Evolutionary conservation across 179 eudicot species (phyloP).

Genomic region (Patellifolia procumbens): DNA sequence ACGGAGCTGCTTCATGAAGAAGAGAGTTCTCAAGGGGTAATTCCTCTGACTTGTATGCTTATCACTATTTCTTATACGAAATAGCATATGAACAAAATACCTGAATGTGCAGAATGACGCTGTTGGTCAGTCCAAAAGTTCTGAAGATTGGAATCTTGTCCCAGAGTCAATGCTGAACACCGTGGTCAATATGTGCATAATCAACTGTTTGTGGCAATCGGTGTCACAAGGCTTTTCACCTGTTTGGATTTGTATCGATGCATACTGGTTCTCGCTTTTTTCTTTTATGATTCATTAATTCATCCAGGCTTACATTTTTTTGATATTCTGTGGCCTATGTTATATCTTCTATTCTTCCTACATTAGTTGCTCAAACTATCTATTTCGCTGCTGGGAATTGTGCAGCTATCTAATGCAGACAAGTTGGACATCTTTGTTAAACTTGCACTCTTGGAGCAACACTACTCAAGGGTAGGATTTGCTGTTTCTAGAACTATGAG

Average conservation of each 20-base stretch:
- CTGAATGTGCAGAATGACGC: slow-evolving; percentile 41
- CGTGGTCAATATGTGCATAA: slow-evolving; percentile 62
- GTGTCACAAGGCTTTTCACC: too few species aligned
- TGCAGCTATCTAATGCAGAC: slow-evolving; percentile 61
- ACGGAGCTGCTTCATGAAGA: slow-evolving; percentile 62
- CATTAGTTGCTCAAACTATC: background rate
- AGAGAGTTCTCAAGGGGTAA: slow-evolving; percentile 50
- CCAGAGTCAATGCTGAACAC: slow-evolving; percentile 58
- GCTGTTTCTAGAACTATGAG: background rate
- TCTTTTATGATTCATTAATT: too few species aligned
- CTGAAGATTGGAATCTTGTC: slow-evolving; percentile 59
- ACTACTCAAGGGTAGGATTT: slow-evolving; percentile 51
- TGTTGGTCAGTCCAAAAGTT: slow-evolving; percentile 44
- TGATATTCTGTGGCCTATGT: background rate
- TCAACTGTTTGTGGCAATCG: slow-evolving; percentile 65
- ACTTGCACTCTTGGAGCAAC: slow-evolving; percentile 70
- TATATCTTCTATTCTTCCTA: background rate
- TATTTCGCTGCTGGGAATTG: slow-evolving; percentile 36
- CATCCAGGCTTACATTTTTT: background rate
- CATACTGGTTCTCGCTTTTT: background rate
- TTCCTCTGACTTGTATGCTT: slow-evolving; percentile 1
- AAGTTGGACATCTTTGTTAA: slow-evolving; percentile 53
- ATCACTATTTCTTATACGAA: background rate
- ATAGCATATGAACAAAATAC: slow-evolving; percentile 6
- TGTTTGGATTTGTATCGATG: background rate